These are phyloP conservation scores for Claviceps sorghi DNA, from an alignment of 2,329 filamentous ascomycete genomes.

Conservation along the genomic window DNA sequence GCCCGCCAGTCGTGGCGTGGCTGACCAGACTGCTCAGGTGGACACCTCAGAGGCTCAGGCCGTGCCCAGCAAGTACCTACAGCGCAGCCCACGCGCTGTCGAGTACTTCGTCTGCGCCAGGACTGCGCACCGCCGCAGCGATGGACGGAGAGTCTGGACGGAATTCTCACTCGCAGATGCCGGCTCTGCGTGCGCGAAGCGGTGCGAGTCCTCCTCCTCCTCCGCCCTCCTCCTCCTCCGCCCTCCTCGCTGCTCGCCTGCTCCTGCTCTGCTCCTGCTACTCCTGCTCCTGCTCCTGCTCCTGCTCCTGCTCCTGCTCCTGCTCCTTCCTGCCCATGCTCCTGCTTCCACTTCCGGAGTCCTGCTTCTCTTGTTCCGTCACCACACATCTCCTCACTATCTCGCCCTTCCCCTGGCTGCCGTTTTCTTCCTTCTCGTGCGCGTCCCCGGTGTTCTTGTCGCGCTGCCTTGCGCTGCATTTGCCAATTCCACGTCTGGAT, in stretches of 20 bases:
- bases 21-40: background rate
- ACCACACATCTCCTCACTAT: constrained; percentile 1
- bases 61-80: background rate
- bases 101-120: constrained; percentile 3
- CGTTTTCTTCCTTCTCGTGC: background rate
- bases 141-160: constrained; percentile 4
- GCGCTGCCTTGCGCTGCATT: background rate
- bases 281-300: background rate
- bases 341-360: background rate
- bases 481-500: constrained; percentile 1
- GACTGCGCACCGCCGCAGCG: background rate
- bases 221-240: background rate
- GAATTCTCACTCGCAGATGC: constrained; percentile 5
- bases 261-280: background rate
- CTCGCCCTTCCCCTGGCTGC: background rate
- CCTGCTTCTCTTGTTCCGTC: constrained; percentile 1
- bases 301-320: no score
- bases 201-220: constrained; percentile 1
- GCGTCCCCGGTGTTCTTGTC: background rate
- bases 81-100: background rate
- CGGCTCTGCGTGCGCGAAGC: constrained; percentile 5
- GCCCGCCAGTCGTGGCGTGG: background rate
- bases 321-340: no score
- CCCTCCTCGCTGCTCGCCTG: background rate
- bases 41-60: no score